These are phyloP conservation scores for Cystobasidium tubakii DNA, from an alignment of 768 basidiomycete genomes.

Conservation along the genomic window DNA sequence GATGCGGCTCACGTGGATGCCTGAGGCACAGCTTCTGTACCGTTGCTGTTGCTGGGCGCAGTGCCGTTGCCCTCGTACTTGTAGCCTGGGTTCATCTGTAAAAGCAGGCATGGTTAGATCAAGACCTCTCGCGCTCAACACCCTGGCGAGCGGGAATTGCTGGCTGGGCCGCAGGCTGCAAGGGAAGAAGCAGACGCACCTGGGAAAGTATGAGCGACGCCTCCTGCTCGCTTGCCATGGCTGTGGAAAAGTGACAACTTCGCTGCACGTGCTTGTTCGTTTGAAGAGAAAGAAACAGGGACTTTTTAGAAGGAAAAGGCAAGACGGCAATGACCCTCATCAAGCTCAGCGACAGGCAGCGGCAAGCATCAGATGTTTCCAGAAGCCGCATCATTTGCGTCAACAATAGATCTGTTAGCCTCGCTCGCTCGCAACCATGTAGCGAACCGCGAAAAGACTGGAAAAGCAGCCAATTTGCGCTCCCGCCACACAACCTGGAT, in stretches of 20 bases:
- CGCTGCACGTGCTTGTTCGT: not conserved
- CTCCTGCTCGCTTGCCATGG: conserved; percentile 31
- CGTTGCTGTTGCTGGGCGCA: not conserved
- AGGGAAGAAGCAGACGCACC: conserved; percentile 2
- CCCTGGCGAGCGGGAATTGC: not conserved
- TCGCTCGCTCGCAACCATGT: too few relatives aligned
- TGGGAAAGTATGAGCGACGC: conserved; percentile 25
- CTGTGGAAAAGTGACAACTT: not conserved
- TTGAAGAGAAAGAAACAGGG: not conserved
- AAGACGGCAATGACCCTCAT: too few relatives aligned
- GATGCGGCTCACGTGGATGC: conserved; percentile 21
- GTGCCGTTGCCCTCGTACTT: conserved; percentile 6
- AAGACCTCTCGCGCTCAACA: not conserved
- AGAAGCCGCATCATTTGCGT: too few relatives aligned
- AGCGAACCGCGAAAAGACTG: too few relatives aligned
- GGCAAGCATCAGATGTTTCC: too few relatives aligned
- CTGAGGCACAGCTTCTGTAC: not conserved
- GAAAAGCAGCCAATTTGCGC: too few relatives aligned
- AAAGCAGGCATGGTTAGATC: not conserved
- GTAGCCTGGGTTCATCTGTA: conserved; percentile 23
- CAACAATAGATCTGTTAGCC: too few relatives aligned
- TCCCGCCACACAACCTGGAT: too few relatives aligned
- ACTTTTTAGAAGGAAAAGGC: not conserved
- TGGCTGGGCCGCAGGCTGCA: not conserved
- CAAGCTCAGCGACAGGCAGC: too few relatives aligned